These are phyloP conservation scores for Leucogyrophana mollusca DNA, from an alignment of 768 basidiomycete species.

Conservation along the genomic window DNA sequence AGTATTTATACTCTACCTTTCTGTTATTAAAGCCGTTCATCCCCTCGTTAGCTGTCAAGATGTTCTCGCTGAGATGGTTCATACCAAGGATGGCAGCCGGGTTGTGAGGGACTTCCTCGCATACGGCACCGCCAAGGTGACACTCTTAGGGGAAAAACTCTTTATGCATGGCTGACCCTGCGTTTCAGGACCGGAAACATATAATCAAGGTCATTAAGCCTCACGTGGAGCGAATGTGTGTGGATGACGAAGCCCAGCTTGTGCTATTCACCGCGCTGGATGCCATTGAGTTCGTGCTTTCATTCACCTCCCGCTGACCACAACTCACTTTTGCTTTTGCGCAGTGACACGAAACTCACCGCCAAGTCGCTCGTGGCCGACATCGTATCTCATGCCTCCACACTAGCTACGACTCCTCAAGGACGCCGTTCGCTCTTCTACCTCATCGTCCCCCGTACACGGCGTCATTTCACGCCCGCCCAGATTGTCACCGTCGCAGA, in stretches of 20 bases:
- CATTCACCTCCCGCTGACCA: background rate
- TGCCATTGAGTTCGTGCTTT: conserved; percentile 70
- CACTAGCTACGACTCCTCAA: conserved; percentile 60
- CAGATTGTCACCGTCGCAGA: conserved; percentile 70
- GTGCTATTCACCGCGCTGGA: conserved; percentile 90
- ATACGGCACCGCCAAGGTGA: conserved; percentile 77
- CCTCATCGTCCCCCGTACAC: conserved; percentile 78
- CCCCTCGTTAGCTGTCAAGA: conserved; percentile 65
- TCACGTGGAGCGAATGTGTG: conserved; percentile 84
- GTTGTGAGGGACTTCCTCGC: conserved; percentile 85
- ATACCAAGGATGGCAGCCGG: conserved; percentile 89
- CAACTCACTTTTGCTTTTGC: background rate
- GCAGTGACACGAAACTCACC: conserved; percentile 87
- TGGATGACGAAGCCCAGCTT: conserved; percentile 86
- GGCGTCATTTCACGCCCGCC: conserved; percentile 84
- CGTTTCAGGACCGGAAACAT: conserved; percentile 77
- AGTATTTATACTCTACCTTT: conserved; percentile 35
- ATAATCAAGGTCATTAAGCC: conserved; percentile 89
- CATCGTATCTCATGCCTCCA: conserved; percentile 56
- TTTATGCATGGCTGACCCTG: background rate
- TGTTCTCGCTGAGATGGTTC: conserved; percentile 86
- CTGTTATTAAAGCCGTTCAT: background rate
- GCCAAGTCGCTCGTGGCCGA: conserved; percentile 76
- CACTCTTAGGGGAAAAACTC: background rate
- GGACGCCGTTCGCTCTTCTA: conserved; percentile 84